Percentiles rank a stretch among this genome's conserved stretches.
phyloP scores from a whole-genome alignment of 768 basidiomycete species.

The Naganishia kalamii region DNA sequence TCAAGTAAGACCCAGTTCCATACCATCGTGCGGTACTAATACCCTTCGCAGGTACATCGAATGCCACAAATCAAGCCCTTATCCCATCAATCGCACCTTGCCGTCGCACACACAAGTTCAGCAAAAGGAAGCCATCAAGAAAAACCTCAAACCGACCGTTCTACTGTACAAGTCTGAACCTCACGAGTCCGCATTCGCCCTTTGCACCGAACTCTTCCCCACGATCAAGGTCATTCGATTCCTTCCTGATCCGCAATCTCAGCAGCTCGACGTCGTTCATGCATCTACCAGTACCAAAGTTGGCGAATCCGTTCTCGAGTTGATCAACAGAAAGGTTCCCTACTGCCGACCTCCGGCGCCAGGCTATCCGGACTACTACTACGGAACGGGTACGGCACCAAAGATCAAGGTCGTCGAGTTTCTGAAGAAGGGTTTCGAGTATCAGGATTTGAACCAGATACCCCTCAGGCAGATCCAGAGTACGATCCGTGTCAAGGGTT shows the following conservation, averaged over 20 bases:
- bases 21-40: too few relatives aligned
- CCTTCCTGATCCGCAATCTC: neutral
- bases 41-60: too few relatives aligned
- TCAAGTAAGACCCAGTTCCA: too few relatives aligned
- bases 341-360: neutral
- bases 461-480: neutral
- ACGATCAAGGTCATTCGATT: slow-evolving; percentile 3
- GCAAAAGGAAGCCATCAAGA: too few relatives aligned
- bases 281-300: neutral
- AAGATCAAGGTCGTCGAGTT: neutral
- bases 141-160: too few relatives aligned
- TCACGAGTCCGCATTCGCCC: too few relatives aligned
- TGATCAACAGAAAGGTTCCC: neutral
- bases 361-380: neutral
- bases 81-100: too few relatives aligned
- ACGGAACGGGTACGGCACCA: neutral
- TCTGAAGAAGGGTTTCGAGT: neutral
- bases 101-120: too few relatives aligned
- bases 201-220: too few relatives aligned
- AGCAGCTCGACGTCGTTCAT: neutral
- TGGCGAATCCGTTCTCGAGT: neutral
- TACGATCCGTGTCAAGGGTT: neutral
- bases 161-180: too few relatives aligned
- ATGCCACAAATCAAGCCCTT: too few relatives aligned
- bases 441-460: neutral